phyloP scores from a whole-genome alignment of 768 basidiomycete genomes.

The Leucocoprinus sp. region DNA sequence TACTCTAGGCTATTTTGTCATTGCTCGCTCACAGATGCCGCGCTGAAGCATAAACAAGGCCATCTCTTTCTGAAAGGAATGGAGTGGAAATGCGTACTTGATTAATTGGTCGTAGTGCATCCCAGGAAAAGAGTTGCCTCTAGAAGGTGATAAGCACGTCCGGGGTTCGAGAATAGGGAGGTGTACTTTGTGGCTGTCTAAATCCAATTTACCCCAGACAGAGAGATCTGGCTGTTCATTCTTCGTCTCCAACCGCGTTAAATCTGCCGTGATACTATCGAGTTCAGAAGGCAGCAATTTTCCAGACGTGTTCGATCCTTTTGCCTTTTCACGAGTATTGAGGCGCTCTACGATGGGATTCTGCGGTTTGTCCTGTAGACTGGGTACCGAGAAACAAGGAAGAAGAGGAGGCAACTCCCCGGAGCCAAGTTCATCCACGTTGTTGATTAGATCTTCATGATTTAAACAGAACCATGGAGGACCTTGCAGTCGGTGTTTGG shows the following conservation, averaged over 20 bases:
- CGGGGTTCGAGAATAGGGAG: conserved; percentile 13
- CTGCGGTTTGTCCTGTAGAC: conserved; percentile 63
- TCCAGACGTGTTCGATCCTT: background rate
- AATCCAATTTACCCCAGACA: conserved; percentile 7
- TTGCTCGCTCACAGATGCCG: conserved; percentile 44
- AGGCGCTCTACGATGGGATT: conserved; percentile 67
- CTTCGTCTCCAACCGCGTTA: conserved; percentile 5
- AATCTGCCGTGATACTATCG: conserved; percentile 16
- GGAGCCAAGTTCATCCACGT: background rate
- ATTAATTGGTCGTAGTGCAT: conserved; percentile 35
- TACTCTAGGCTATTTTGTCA: background rate
- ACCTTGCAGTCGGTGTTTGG: background rate
- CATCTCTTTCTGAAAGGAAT: conserved; percentile 65
- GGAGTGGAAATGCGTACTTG: conserved; percentile 31
- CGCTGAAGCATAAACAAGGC: conserved; percentile 43
- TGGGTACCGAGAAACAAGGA: conserved; percentile 53
- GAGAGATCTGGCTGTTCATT: conserved; percentile 16
- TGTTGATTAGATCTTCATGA: conserved; percentile 2
- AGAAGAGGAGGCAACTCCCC: conserved; percentile 30
- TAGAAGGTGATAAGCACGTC: conserved; percentile 15
- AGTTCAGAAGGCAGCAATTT: conserved; percentile 23
- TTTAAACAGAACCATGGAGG: conserved; percentile 3
- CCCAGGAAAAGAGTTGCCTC: conserved; percentile 59
- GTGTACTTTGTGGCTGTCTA: conserved; percentile 15
- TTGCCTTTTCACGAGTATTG: conserved; percentile 14